A percentile compares a stretch with the other conserved stretches of the same genome.
phyloP scores from a whole-genome alignment of 2,329 filamentous ascomycete species.

The Zalaria obscura region DNA sequence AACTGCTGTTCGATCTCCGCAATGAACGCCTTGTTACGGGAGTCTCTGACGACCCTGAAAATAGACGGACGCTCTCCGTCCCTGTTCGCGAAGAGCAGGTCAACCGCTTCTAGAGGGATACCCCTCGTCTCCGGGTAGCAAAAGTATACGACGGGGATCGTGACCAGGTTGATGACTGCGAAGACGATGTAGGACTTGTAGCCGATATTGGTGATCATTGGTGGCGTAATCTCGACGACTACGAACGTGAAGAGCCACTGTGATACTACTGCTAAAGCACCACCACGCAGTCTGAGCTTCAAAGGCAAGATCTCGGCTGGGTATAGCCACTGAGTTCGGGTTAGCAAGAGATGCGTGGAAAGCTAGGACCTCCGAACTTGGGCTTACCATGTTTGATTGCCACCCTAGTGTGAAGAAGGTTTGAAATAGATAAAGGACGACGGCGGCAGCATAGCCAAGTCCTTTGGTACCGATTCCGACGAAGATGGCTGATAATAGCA shows the following conservation, averaged over 20 bases:
- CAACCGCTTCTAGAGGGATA: slow-evolving; percentile 6
- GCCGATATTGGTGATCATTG: slow-evolving; percentile 41
- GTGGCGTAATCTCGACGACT: slow-evolving; percentile 52
- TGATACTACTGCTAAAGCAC: slow-evolving; percentile 12
- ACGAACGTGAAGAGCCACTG: slow-evolving; percentile 38
- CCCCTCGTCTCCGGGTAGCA: slow-evolving; percentile 27
- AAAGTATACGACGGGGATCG: slow-evolving; percentile 32
- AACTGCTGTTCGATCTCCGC: not conserved
- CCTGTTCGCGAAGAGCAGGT: slow-evolving; percentile 6
- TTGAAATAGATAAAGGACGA: slow-evolving; percentile 22
- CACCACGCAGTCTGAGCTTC: slow-evolving; percentile 9
- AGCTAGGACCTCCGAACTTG: not conserved
- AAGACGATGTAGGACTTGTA: slow-evolving; percentile 48
- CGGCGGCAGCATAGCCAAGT: slow-evolving; percentile 17
- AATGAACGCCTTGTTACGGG: not conserved
- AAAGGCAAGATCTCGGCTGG: slow-evolving; percentile 11
- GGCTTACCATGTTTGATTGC: slow-evolving; percentile 11
- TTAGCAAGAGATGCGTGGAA: not conserved
- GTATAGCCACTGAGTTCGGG: slow-evolving; percentile 1
- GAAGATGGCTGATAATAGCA: slow-evolving; percentile 8
- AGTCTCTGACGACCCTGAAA: slow-evolving; percentile 1
- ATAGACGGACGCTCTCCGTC: slow-evolving; percentile 2
- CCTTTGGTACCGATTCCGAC: slow-evolving; percentile 6
- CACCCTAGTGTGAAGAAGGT: slow-evolving; percentile 19
- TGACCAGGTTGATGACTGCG: slow-evolving; percentile 45